phyloP scores from a whole-genome alignment of 495 filamentous ascomycete species.

The Xylaria cubensis region DNA sequence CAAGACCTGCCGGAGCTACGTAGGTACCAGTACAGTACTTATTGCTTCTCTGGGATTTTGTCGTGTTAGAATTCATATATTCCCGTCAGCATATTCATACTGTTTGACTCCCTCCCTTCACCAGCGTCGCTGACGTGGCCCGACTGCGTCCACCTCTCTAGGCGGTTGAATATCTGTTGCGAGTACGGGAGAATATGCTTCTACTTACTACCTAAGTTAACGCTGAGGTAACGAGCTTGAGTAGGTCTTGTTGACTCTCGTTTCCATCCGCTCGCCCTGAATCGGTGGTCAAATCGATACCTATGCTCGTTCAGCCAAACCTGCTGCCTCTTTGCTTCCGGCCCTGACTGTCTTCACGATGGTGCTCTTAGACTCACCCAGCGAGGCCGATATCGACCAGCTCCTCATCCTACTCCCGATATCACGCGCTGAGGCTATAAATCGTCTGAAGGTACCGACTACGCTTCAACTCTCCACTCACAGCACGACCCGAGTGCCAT shows the following conservation, averaged over 20 bases:
- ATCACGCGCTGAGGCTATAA: conserved; percentile 41
- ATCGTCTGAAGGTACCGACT: conserved; percentile 47
- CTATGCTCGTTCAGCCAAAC: conserved; percentile 15
- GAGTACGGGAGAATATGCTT: conserved; percentile 19
- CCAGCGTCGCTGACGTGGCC: conserved; percentile 15
- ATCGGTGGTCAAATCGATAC: conserved; percentile 7
- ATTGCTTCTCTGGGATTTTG: neutral
- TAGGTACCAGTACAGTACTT: neutral
- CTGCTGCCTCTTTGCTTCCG: conserved; percentile 16
- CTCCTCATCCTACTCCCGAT: conserved; percentile 43
- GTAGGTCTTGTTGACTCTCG: conserved; percentile 8
- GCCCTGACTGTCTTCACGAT: conserved; percentile 35
- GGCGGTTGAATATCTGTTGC: conserved; percentile 4
- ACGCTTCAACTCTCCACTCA: neutral
- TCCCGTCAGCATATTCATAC: neutral
- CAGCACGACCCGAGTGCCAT: neutral
- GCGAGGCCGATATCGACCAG: conserved; percentile 36
- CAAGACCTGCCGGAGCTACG: conserved; percentile 5
- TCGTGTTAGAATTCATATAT: neutral
- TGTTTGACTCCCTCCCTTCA: conserved; percentile 4
- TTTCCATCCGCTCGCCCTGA: conserved; percentile 1
- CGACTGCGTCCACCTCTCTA: neutral
- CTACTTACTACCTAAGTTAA: neutral
- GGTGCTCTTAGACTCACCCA: conserved; percentile 37
- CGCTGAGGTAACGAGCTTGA: conserved; percentile 9